These are phyloP conservation scores for Macaranga tanarius DNA, from an alignment of 441 rosid genomes.

Conservation along the genomic window DNA sequence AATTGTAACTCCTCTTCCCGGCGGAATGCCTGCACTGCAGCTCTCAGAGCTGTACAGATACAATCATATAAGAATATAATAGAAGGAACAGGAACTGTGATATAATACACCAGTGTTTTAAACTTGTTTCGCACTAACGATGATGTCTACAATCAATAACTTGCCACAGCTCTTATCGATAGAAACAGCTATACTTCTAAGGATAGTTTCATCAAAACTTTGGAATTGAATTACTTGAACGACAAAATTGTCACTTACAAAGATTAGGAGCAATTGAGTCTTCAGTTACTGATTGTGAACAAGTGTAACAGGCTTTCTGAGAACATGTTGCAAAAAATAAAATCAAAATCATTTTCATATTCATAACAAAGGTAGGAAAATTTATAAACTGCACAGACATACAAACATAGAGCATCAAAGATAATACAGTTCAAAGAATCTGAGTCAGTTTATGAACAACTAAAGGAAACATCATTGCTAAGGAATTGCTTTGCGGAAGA, in stretches of 20 bases:
- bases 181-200: neutral
- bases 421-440: constrained; percentile 5
- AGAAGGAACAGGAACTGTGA: neutral
- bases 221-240: neutral
- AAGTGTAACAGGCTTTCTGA: constrained; percentile 80
- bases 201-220: neutral
- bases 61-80: constrained; percentile 3
- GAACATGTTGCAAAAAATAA: constrained; percentile 23
- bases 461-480: neutral
- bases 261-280: constrained; percentile 74
- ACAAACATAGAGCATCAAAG: neutral
- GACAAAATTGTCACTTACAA: constrained; percentile 50
- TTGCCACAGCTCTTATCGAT: neutral
- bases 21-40: constrained; percentile 84
- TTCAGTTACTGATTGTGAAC: constrained; percentile 67
- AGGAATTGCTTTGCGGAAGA: neutral
- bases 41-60: constrained; percentile 57
- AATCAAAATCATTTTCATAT: constrained; percentile 16
- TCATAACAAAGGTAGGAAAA: neutral
- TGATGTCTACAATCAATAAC: neutral
- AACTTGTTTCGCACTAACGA: neutral
- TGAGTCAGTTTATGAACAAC: neutral
- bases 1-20: constrained; percentile 70
- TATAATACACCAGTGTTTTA: neutral
- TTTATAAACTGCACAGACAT: neutral